A percentile compares a stretch with the other conserved stretches of the same genome.
Conservation (phyloP, 495 filamentous ascomycete species). For the Alectoria sarmentosa region DNA sequence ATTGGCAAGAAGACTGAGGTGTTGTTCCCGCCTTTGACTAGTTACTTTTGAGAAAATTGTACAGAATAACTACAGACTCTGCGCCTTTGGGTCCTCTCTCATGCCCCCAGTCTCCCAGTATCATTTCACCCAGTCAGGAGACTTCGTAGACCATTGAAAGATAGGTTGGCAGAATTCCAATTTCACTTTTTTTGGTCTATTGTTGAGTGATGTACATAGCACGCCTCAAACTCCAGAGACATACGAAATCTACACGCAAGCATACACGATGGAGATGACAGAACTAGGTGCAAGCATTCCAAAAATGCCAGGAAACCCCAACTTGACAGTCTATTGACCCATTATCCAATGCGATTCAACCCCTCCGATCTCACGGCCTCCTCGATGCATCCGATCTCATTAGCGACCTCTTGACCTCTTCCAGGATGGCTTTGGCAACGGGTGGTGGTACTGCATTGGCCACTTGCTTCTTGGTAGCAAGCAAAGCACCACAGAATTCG, state of each 20-base stretch:
- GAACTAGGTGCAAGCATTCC: background rate
- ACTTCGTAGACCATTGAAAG: background rate
- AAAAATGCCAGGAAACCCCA: background rate
- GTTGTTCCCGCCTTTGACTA: slow-evolving; percentile 50
- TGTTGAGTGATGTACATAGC: background rate
- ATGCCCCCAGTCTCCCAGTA: background rate
- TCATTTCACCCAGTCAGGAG: background rate
- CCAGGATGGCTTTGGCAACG: background rate
- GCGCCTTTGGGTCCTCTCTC: background rate
- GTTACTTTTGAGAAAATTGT: slow-evolving; percentile 30
- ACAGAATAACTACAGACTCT: background rate
- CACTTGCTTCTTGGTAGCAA: background rate
- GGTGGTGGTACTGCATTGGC: background rate
- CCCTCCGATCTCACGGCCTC: background rate
- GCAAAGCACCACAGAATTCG: background rate
- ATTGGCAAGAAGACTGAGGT: slow-evolving; percentile 40
- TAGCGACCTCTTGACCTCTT: slow-evolving; percentile 1
- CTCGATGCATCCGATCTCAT: background rate
- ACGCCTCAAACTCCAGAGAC: background rate
- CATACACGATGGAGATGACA: slow-evolving; percentile 2
- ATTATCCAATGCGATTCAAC: background rate
- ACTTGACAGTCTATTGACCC: background rate
- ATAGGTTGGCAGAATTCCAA: background rate
- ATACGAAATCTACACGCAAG: background rate
- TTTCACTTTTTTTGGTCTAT: background rate